Conservation (phyloP, 1,284 basidiomycete species). For the Cryptococcus maquisensis region DNA sequence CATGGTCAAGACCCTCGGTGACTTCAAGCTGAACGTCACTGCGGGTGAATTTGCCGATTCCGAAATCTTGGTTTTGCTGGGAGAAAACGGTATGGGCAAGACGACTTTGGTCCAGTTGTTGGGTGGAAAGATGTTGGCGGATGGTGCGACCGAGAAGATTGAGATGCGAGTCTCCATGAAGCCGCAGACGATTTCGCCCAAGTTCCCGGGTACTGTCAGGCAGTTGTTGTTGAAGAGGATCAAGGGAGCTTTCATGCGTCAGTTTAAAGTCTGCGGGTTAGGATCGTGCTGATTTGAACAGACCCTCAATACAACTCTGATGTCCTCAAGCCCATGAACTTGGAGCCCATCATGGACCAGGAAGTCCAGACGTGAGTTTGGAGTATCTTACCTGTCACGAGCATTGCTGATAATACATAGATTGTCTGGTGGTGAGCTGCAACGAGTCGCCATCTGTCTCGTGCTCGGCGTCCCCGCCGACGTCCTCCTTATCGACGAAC, state of each 20-base stretch:
- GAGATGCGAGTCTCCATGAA: conserved; percentile 83
- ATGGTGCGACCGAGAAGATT: conserved; percentile 69
- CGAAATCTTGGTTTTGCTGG: conserved; percentile 95
- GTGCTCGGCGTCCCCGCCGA: conserved; percentile 74
- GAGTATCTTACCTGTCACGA: background rate
- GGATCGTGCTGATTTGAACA: conserved; percentile 10
- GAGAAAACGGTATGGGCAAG: conserved; percentile 97
- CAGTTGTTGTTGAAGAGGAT: conserved; percentile 90
- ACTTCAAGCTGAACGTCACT: conserved; percentile 88
- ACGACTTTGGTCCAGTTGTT: conserved; percentile 92
- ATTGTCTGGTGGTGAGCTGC: conserved; percentile 91
- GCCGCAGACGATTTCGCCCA: conserved; percentile 83
- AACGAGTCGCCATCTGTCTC: conserved; percentile 89
- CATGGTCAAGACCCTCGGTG: conserved; percentile 92
- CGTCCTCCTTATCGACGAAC: conserved; percentile 70
- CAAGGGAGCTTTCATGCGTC: conserved; percentile 82
- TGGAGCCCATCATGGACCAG: conserved; percentile 91
- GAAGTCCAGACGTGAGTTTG: conserved; percentile 71
- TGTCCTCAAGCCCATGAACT: conserved; percentile 87
- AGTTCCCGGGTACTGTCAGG: conserved; percentile 88
- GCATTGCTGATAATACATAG: conserved; percentile 14
- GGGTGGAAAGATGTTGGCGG: conserved; percentile 78
- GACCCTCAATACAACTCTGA: conserved; percentile 94
- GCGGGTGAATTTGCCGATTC: conserved; percentile 86
- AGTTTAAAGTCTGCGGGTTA: conserved; percentile 4